Conservation (phyloP, 177 flowering plant genomes). For the Vitis hybrid region DNA sequence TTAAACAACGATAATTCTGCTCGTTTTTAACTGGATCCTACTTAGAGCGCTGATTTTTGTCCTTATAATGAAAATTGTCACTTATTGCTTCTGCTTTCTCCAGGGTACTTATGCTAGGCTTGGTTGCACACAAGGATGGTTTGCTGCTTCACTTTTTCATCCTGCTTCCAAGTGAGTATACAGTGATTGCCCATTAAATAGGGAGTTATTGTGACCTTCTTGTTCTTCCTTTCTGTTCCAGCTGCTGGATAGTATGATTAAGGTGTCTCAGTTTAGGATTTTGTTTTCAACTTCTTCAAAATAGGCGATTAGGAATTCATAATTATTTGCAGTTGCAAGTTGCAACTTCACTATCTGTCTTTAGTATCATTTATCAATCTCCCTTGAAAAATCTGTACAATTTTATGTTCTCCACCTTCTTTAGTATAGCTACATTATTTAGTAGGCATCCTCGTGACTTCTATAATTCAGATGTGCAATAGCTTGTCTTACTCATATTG, state of each 20-base stretch:
- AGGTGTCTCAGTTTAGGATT: neutral
- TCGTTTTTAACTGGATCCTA: no score
- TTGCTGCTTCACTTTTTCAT: conserved; percentile 70
- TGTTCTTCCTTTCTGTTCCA: neutral
- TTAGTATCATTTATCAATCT: neutral
- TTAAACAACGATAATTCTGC: no score
- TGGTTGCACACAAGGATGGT: conserved; percentile 92
- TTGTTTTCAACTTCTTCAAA: neutral
- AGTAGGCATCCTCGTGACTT: no score
- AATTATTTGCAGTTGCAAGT: neutral
- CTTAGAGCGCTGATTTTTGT: no score
- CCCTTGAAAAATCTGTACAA: neutral
- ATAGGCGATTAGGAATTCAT: neutral
- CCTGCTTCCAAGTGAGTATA: conserved; percentile 68
- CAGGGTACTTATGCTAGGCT: conserved; percentile 85
- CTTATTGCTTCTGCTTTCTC: conserved; percentile 3
- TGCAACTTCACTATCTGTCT: neutral
- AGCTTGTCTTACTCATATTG: no score
- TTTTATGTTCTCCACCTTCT: neutral
- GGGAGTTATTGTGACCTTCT: neutral
- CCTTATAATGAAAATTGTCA: neutral
- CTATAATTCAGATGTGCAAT: no score
- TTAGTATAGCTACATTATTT: no score
- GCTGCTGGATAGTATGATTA: no score
- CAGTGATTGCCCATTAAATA: neutral